A percentile compares a stretch with the other conserved stretches of the same genome.
Conservation (phyloP, 2,329 filamentous ascomycete genomes). For the Dothiorella sarmentorum region DNA sequence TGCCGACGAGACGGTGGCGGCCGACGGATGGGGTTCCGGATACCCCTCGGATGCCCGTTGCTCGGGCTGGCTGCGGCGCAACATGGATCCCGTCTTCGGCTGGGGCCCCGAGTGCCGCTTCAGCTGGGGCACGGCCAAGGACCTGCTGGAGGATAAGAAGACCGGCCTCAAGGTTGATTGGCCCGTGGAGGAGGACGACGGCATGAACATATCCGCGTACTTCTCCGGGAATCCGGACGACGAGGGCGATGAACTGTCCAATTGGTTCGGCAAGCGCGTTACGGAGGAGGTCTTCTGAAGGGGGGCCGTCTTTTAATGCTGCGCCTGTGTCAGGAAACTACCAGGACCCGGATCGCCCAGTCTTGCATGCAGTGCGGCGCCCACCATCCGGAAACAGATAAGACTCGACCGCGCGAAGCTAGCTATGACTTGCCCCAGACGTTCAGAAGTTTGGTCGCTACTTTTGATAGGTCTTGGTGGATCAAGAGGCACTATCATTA, state of each 20-base stretch:
- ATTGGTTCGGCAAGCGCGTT: constrained; percentile 78
- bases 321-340: too few relatives aligned
- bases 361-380: too few relatives aligned
- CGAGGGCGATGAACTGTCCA: constrained; percentile 63
- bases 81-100: constrained; percentile 91
- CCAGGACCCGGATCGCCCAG: too few relatives aligned
- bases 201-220: constrained; percentile 70
- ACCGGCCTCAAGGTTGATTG: constrained; percentile 73
- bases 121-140: constrained; percentile 93
- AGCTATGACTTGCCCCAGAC: too few relatives aligned
- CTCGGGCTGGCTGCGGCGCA: constrained; percentile 72
- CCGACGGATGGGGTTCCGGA: constrained; percentile 76
- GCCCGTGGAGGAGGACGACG: constrained; percentile 71
- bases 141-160: constrained; percentile 73
- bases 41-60: constrained; percentile 88
- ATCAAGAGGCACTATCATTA: too few relatives aligned
- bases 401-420: too few relatives aligned
- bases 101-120: constrained; percentile 93
- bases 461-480: too few relatives aligned
- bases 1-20: constrained; percentile 26
- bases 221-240: constrained; percentile 52
- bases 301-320: neutral
- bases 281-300: constrained; percentile 66
- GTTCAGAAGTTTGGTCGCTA: too few relatives aligned
- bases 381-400: too few relatives aligned